These are phyloP conservation scores for Phytophthora cajani DNA, from an alignment of 352 stramenopile genomes.

Conservation along the genomic window DNA sequence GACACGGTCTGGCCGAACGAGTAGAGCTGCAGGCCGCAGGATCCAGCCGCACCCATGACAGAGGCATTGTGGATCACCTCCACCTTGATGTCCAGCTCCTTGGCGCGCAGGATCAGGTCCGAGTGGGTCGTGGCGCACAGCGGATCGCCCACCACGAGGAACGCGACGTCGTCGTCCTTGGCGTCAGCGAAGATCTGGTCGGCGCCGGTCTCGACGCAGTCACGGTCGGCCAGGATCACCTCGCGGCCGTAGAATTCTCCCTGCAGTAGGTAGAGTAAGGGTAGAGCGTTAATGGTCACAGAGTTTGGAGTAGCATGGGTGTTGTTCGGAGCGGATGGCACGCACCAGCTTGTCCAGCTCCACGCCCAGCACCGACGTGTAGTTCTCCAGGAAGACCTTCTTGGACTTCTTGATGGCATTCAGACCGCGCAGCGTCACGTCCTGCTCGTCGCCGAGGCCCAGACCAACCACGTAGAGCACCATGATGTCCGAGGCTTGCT, in stretches of 20 bases:
- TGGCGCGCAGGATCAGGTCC: constrained; percentile 97
- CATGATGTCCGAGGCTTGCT: constrained; percentile 33
- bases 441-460: constrained; percentile 97
- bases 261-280: constrained; percentile 26
- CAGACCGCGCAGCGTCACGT: constrained; percentile 97
- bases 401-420: constrained; percentile 95
- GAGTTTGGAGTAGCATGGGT: not conserved
- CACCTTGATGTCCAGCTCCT: constrained; percentile 93
- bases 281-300: not conserved
- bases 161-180: constrained; percentile 94
- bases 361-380: constrained; percentile 97
- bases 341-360: constrained; percentile 85
- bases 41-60: constrained; percentile 97
- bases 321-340: not conserved
- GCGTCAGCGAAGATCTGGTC: constrained; percentile 95
- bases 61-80: constrained; percentile 99
- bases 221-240: constrained; percentile 91
- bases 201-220: constrained; percentile 96
- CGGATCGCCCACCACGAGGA: constrained; percentile 98
- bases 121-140: constrained; percentile 99
- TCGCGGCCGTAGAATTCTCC: constrained; percentile 95
- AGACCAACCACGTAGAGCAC: constrained; percentile 98
- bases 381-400: constrained; percentile 98
- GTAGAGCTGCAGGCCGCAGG: constrained; percentile 98
- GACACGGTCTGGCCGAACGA: constrained; percentile 98